Conservation (phyloP, 345 rosid species). For the Alliaria petiolata region DNA sequence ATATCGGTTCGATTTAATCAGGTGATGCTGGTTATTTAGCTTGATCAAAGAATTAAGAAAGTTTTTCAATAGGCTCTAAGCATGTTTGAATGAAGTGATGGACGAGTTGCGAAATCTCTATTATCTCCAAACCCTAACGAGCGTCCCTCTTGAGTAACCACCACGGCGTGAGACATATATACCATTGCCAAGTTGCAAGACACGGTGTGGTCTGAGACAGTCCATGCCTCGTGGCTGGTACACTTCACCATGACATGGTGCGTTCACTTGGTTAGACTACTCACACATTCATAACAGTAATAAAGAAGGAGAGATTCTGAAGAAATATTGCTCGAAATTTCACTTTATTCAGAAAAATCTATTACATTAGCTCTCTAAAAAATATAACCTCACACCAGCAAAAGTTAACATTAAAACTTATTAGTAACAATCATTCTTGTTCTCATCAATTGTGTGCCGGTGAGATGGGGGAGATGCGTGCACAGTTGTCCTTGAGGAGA, state of each 20-base stretch:
- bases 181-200: constrained; percentile 37
- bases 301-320: too few relatives aligned
- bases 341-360: too few relatives aligned
- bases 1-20: neutral
- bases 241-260: constrained; percentile 6
- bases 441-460: too few relatives aligned
- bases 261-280: too few relatives aligned
- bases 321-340: too few relatives aligned
- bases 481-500: too few relatives aligned
- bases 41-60: neutral
- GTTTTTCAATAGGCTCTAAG: constrained; percentile 53
- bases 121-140: constrained; percentile 63
- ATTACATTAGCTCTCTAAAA: too few relatives aligned
- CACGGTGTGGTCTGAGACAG: constrained; percentile 46
- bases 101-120: constrained; percentile 37
- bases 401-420: too few relatives aligned
- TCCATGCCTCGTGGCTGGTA: constrained; percentile 53
- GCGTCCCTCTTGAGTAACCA: constrained; percentile 44
- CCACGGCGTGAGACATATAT: constrained; percentile 63
- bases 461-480: too few relatives aligned
- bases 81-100: constrained; percentile 36
- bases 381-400: too few relatives aligned
- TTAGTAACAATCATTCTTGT: too few relatives aligned
- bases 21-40: neutral
- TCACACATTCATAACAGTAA: too few relatives aligned